These are phyloP conservation scores for Fusarium liriodendri DNA, from an alignment of 2,329 filamentous ascomycete species.

Conservation along the genomic window DNA sequence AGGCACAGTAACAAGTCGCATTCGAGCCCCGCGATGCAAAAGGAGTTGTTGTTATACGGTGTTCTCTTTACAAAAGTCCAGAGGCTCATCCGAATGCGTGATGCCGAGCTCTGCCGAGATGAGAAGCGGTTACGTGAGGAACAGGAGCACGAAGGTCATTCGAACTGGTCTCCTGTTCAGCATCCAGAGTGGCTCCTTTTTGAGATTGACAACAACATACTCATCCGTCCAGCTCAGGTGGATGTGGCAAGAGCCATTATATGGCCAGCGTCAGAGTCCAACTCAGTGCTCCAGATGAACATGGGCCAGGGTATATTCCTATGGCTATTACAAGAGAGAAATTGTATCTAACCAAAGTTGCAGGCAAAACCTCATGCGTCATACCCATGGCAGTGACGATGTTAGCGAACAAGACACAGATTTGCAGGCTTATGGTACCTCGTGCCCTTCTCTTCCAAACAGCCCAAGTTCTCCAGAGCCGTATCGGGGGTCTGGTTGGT, in stretches of 20 bases:
- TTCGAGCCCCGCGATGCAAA: constrained; percentile 52
- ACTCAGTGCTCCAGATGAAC: constrained; percentile 73
- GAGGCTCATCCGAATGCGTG: constrained; percentile 55
- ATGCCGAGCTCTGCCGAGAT: constrained; percentile 38
- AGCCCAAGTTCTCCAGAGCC: constrained; percentile 64
- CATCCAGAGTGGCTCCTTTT: constrained; percentile 73
- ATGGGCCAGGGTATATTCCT: constrained; percentile 72
- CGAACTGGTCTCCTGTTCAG: constrained; percentile 63
- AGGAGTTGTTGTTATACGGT: constrained; percentile 56
- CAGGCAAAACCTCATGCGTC: constrained; percentile 68
- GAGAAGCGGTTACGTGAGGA: constrained; percentile 55
- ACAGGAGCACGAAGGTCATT: constrained; percentile 60
- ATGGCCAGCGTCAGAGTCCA: constrained; percentile 59
- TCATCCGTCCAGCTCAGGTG: constrained; percentile 70
- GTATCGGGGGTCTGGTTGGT: constrained; percentile 64
- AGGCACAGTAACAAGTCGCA: constrained; percentile 33
- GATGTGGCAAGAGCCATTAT: constrained; percentile 71
- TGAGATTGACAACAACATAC: constrained; percentile 72
- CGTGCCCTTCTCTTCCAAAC: constrained; percentile 68
- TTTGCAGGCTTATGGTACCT: constrained; percentile 67
- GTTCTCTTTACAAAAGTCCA: constrained; percentile 58
- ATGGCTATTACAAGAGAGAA: no score
- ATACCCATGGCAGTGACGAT: constrained; percentile 62
- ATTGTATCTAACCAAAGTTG: no score
- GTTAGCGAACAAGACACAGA: constrained; percentile 55